Percentiles rank a stretch among this genome's conserved stretches.
These are phyloP conservation scores for Beauveria scarabaeidicola DNA, from an alignment of 2,329 filamentous ascomycete genomes.

Conservation along the genomic window DNA sequence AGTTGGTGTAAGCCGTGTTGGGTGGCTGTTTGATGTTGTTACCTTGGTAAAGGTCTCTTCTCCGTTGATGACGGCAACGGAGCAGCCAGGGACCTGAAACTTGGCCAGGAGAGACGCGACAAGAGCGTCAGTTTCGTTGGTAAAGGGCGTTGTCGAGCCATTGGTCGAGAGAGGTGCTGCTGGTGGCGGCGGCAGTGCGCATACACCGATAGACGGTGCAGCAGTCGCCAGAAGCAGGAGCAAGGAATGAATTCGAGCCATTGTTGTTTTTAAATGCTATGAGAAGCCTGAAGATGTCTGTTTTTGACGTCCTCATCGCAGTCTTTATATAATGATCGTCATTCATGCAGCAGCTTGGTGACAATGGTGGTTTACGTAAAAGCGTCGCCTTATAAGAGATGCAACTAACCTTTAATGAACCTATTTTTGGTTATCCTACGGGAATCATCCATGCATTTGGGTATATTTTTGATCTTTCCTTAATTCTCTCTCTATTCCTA, in stretches of 20 bases:
- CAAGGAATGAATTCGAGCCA: neutral
- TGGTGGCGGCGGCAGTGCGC: neutral
- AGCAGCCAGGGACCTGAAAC: constrained; percentile 40
- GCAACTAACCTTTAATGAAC: too few relatives aligned
- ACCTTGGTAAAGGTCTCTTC: constrained; percentile 32
- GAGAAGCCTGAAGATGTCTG: neutral
- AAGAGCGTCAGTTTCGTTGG: neutral
- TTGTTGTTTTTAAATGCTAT: neutral
- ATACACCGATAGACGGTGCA: neutral
- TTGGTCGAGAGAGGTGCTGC: neutral
- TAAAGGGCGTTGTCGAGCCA: neutral
- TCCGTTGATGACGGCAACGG: constrained; percentile 39
- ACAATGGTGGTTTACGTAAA: neutral
- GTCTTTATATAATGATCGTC: neutral
- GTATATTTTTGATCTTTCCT: too few relatives aligned
- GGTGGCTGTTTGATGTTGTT: neutral
- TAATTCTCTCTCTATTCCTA: too few relatives aligned
- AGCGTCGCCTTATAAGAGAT: neutral
- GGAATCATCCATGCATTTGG: too few relatives aligned
- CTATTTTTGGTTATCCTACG: too few relatives aligned
- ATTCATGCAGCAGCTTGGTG: too few relatives aligned
- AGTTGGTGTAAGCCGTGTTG: neutral
- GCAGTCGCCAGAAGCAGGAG: neutral
- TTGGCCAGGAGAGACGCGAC: constrained; percentile 15
- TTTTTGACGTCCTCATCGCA: neutral